phyloP scores from a whole-genome alignment of 495 filamentous ascomycete genomes.

The Bacidia gigantensis region DNA sequence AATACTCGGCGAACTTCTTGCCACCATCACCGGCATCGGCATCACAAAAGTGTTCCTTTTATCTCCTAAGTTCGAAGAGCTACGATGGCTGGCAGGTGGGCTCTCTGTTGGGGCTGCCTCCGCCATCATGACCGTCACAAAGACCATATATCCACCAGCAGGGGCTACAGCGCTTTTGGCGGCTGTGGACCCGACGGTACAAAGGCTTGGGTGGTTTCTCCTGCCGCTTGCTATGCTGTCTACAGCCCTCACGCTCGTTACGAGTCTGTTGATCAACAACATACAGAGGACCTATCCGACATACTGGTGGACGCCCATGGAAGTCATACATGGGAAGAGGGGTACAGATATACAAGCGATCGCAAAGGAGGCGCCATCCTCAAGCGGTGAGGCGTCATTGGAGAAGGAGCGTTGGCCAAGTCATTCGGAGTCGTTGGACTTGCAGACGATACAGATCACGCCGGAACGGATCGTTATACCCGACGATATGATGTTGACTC shows the following conservation, averaged over 20 bases:
- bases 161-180: constrained; percentile 77
- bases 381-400: too few relatives aligned
- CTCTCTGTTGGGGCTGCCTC: constrained; percentile 57
- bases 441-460: constrained; percentile 24
- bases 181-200: constrained; percentile 42
- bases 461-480: neutral
- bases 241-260: constrained; percentile 46
- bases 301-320: constrained; percentile 45
- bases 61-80: constrained; percentile 27
- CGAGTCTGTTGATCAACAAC: constrained; percentile 63
- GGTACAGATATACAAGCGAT: constrained; percentile 2
- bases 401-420: constrained; percentile 9
- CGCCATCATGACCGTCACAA: constrained; percentile 59
- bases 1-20: constrained; percentile 56
- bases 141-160: constrained; percentile 74
- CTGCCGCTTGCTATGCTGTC: constrained; percentile 55
- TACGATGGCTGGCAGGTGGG: constrained; percentile 56
- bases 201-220: constrained; percentile 58
- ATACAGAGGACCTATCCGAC: constrained; percentile 59
- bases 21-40: constrained; percentile 49
- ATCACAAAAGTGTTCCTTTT: constrained; percentile 63
- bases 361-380: too few relatives aligned
- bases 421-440: constrained; percentile 23
- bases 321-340: constrained; percentile 23
- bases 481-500: neutral